Evolutionary conservation across 768 basidiomycete genomes (phyloP).

Genomic region (Leucogyrophana mollusca): DNA sequence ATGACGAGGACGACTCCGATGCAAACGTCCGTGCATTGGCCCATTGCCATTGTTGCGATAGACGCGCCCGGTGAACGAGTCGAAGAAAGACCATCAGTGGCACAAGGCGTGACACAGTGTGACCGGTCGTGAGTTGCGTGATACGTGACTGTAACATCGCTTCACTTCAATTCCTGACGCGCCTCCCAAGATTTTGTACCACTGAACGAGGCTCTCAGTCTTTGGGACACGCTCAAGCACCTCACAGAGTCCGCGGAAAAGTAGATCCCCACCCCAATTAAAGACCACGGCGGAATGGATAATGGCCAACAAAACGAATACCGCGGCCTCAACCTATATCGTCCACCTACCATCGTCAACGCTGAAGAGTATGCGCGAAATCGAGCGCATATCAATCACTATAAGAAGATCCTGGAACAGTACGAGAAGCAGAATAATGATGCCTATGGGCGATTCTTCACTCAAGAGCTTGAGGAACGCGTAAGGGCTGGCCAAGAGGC

Average conservation of each 20-base stretch:
- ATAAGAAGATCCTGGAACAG: conserved; percentile 25
- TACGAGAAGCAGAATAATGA: conserved; percentile 41
- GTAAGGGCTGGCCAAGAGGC: conserved; percentile 46
- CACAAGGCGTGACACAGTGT: conserved; percentile 11
- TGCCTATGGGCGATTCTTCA: conserved; percentile 34
- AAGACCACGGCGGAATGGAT: no score
- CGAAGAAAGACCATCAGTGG: conserved; percentile 11
- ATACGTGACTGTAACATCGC: conserved; percentile 1
- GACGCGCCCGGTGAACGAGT: not conserved
- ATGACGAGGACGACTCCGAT: conserved; percentile 41
- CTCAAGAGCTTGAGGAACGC: conserved; percentile 33
- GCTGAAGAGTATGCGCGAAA: conserved; percentile 30
- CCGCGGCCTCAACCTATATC: not conserved
- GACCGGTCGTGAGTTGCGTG: conserved; percentile 11
- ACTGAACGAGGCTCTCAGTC: no score
- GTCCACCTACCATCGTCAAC: not conserved
- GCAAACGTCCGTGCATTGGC: conserved; percentile 42
- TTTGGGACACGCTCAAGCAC: no score
- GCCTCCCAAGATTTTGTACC: no score
- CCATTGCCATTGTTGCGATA: not conserved
- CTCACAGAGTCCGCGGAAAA: no score
- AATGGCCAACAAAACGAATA: no score
- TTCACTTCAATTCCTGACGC: no score
- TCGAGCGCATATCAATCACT: conserved; percentile 24
- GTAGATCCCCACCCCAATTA: no score